A percentile compares a stretch with the other conserved stretches of the same genome.
phyloP scores from a whole-genome alignment of 2,329 filamentous ascomycete species.

The Fusarium albidum region DNA sequence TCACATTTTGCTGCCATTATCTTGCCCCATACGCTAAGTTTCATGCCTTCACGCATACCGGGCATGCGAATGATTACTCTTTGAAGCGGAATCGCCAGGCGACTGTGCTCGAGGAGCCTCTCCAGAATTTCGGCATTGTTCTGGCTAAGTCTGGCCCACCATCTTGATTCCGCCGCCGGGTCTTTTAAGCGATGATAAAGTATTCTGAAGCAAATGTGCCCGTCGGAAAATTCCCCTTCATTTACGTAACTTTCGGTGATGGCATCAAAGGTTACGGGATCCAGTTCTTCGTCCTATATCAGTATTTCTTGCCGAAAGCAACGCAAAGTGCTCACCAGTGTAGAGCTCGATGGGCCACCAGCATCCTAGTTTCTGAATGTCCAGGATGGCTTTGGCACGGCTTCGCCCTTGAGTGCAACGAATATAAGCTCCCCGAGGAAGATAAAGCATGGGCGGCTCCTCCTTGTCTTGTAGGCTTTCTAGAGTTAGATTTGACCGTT shows the following conservation, averaged over 20 bases:
- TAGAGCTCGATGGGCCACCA: conserved; percentile 14
- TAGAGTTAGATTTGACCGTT: not conserved
- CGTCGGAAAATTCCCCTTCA: conserved; percentile 3
- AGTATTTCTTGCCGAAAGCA: not conserved
- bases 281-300: conserved; percentile 1
- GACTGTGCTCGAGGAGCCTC: conserved; percentile 1
- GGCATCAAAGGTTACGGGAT: not conserved
- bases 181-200: not conserved
- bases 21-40: conserved; percentile 8
- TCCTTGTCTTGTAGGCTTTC: not conserved
- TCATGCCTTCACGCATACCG: conserved; percentile 1
- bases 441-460: conserved; percentile 5
- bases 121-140: not conserved
- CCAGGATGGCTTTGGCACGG: conserved; percentile 2
- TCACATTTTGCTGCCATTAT: conserved; percentile 5
- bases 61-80: conserved; percentile 2
- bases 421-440: conserved; percentile 1
- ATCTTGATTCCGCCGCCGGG: not conserved
- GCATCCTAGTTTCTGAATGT: not conserved
- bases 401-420: conserved; percentile 5
- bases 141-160: conserved; percentile 4
- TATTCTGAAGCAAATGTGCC: conserved; percentile 5
- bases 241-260: conserved; percentile 1
- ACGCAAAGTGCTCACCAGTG: not conserved
- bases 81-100: not conserved